Evolutionary conservation across 2,329 filamentous ascomycete species (phyloP).

Genomic region (Alternaria hordeiaustralica): DNA sequence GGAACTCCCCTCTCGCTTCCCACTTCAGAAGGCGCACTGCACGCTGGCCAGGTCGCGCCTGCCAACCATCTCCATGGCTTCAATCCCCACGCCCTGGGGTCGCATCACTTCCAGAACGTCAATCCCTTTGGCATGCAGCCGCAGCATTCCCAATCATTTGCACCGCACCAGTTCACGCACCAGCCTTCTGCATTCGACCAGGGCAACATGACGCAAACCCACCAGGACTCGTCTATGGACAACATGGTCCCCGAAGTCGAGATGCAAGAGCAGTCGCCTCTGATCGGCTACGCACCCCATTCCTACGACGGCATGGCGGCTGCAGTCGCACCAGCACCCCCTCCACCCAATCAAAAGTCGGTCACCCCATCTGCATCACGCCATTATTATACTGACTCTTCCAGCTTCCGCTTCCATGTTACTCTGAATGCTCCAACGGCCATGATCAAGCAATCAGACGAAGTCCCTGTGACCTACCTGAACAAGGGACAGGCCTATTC

Average conservation of each 20-base stretch:
- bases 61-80: conserved; percentile 68
- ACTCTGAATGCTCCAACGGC: conserved; percentile 93
- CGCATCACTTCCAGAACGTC: conserved; percentile 64
- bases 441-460: conserved; percentile 88
- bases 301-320: conserved; percentile 54
- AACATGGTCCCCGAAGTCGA: conserved; percentile 61
- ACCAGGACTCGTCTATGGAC: conserved; percentile 71
- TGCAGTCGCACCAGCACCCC: conserved; percentile 40
- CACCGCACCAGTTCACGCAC: conserved; percentile 80
- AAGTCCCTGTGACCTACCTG: conserved; percentile 96
- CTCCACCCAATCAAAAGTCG: conserved; percentile 55
- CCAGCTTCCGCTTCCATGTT: conserved; percentile 83
- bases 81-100: conserved; percentile 54
- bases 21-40: conserved; percentile 70
- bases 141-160: conserved; percentile 62
- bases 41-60: conserved; percentile 59
- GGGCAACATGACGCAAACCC: conserved; percentile 68
- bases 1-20: conserved; percentile 83
- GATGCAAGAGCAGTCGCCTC: conserved; percentile 67
- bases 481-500: conserved; percentile 98
- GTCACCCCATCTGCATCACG: conserved; percentile 21
- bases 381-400: conserved; percentile 27
- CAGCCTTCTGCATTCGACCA: conserved; percentile 78
- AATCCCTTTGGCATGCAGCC: conserved; percentile 71
- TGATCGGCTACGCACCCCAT: conserved; percentile 64